Percentiles rank a stretch among this genome's conserved stretches.
Conservation (phyloP, 345 rosid species). For the Geranium brycei region DNA sequence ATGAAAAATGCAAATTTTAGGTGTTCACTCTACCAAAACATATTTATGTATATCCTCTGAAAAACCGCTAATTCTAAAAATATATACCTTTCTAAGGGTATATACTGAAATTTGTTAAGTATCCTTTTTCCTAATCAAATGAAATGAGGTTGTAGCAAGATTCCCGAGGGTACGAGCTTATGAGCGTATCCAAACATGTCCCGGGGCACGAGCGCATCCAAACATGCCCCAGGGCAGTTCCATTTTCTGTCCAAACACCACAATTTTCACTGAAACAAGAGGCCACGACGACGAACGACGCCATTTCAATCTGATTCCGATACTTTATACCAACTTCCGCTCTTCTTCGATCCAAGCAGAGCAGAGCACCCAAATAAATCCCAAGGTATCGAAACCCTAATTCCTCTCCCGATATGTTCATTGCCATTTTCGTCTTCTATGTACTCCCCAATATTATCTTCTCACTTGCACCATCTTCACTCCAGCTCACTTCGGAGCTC, state of each 20-base stretch:
- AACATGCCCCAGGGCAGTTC: neutral
- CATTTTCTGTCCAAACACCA: neutral
- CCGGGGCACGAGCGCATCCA: no score
- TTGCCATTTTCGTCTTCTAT: neutral
- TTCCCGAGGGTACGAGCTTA: no score
- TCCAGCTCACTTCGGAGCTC: neutral
- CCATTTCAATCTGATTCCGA: neutral
- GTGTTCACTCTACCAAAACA: no score
- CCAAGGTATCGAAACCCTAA: neutral
- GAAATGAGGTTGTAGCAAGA: no score
- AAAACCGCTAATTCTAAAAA: no score
- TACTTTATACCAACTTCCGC: neutral
- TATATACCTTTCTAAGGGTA: no score
- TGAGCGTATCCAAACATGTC: no score
- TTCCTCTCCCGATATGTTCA: neutral
- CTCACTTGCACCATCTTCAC: no score
- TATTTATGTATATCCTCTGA: no score
- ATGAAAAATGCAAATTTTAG: no score
- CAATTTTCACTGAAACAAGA: neutral
- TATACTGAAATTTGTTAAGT: no score
- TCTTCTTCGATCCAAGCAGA: neutral
- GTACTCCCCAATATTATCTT: neutral
- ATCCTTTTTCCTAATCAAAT: no score
- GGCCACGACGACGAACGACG: neutral
- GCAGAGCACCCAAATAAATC: neutral